A percentile compares a stretch with the other conserved stretches of the same genome.
Evolutionary conservation across 106 monocot species (phyloP).

Genomic region (Dendrobium chrysotoxum): DNA sequence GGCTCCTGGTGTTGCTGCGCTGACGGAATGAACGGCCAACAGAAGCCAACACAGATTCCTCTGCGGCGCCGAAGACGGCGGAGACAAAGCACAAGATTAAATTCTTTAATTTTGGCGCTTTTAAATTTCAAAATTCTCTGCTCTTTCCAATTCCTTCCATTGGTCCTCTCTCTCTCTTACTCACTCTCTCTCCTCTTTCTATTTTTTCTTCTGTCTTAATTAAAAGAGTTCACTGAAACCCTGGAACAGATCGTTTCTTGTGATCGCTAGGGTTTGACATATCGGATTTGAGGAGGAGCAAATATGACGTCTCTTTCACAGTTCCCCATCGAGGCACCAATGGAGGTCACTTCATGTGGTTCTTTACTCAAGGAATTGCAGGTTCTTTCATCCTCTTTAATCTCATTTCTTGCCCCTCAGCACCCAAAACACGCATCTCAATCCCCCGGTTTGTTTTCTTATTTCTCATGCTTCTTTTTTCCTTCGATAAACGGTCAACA

Average conservation of each 20-base stretch:
- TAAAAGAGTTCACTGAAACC: not conserved
- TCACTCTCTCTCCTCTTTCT: not conserved
- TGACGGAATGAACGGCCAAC: not conserved
- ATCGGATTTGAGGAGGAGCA: not conserved
- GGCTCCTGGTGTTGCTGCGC: not conserved
- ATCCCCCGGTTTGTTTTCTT: not conserved
- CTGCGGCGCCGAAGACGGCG: not conserved
- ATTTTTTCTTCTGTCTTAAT: not conserved
- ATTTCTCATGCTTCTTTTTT: not conserved
- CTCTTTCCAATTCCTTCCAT: conserved; percentile 2
- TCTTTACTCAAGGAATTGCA: conserved; percentile 64
- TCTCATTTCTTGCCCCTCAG: not conserved
- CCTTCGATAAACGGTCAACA: not conserved
- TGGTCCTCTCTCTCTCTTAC: not conserved
- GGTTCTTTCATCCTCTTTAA: conserved; percentile 23
- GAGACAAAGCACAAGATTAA: conserved; percentile 8
- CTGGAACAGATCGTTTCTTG: not conserved
- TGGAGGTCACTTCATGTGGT: conserved; percentile 46
- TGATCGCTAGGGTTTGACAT: conserved; percentile 11
- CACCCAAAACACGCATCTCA: too few relatives aligned
- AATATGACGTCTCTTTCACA: conserved; percentile 23
- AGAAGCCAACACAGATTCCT: not conserved
- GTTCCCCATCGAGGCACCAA: not conserved
- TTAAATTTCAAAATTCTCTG: conserved; percentile 24
- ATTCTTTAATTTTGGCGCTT: conserved; percentile 47